A percentile compares a stretch with the other conserved stretches of the same genome.
These are phyloP conservation scores for Powellomyces hirtus DNA, from an alignment of 192 early-diverging fungal genomes.

Conservation along the genomic window DNA sequence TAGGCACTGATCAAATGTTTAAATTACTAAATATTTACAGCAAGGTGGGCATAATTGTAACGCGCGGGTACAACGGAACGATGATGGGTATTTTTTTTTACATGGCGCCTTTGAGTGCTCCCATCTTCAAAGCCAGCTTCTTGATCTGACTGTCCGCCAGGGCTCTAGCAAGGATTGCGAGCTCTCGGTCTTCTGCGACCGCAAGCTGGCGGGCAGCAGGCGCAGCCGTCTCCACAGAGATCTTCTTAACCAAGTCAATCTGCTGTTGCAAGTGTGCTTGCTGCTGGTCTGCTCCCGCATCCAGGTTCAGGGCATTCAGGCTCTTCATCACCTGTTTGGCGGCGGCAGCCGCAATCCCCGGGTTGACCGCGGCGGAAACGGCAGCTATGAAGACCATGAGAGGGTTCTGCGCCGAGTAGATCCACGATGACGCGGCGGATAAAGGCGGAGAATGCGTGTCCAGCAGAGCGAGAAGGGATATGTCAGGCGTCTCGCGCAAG, in stretches of 20 bases:
- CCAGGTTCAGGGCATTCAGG: neutral
- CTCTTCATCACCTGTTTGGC: constrained; percentile 9
- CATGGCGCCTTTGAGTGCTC: neutral
- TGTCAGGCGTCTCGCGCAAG: neutral
- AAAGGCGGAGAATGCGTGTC: neutral
- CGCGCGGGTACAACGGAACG: too few relatives aligned
- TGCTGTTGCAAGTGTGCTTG: neutral
- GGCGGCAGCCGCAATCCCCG: constrained; percentile 14
- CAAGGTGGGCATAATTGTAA: too few relatives aligned
- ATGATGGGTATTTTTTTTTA: too few relatives aligned
- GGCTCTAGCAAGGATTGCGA: constrained; percentile 5
- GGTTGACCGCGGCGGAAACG: neutral
- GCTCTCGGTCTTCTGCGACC: neutral
- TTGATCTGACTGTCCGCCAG: constrained; percentile 3
- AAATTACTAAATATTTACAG: too few relatives aligned
- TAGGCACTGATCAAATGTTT: too few relatives aligned
- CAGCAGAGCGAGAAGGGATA: neutral
- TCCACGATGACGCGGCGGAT: neutral
- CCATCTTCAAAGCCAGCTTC: constrained; percentile 15
- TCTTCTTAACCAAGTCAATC: neutral
- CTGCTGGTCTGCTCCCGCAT: neutral
- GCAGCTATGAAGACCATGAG: constrained; percentile 13
- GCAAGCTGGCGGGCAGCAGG: neutral
- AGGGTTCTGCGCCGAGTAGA: constrained; percentile 6
- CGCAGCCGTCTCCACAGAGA: neutral